Evolutionary conservation across 257 asterid genomes (phyloP), one percentile per base, ranked within the genome.

Genomic region (Solanum boliviense): DNA sequence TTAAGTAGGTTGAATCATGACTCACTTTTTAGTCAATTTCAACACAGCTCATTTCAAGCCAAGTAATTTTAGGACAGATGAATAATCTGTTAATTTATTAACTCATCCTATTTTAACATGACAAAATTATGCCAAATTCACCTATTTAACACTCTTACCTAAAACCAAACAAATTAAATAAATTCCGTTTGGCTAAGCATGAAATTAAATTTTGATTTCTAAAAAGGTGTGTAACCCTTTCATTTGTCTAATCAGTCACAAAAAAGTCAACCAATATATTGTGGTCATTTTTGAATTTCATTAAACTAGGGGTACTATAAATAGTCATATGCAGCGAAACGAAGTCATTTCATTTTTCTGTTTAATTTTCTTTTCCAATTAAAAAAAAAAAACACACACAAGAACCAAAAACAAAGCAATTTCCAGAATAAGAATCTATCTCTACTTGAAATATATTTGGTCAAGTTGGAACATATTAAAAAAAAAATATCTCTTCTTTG

Each of bases 221-320:
- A 29, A 88, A 90, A 72, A 91, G 89, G 94, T 44, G 85, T 4
- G 88, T 88, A 34, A 81, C 70, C 39, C 90, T 90, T 90, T 91
- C 89, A 84, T 76, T 90, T 85, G 96, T 94, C 96, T 89, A 89
- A 89, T 93, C 95, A 93, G 32, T 86, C 58, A 74, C 31, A 3
- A 89, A 88, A 70, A 95, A 93, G 98, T 95, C 98, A 95, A 95
- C 97, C 94, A 81, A 93, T 74, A 73, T 74, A 91, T 88, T 94
- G 93, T 88, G 56, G 87, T 85, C 91, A 88, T 89, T 86, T 86
- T 29, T 89, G 46, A 86, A 87, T 75, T 68, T 44, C 78, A 52
- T 71, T 73, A 62, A 74, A 73, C 87, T 70, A 84, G 20, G 15
- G 65, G 62, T 84, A 92, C 92, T 94, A 94, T 94, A 94, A 91